Base-by-base conservation (phyloP, 1,284 basidiomycete genomes). In the Tilletia caries region DNA sequence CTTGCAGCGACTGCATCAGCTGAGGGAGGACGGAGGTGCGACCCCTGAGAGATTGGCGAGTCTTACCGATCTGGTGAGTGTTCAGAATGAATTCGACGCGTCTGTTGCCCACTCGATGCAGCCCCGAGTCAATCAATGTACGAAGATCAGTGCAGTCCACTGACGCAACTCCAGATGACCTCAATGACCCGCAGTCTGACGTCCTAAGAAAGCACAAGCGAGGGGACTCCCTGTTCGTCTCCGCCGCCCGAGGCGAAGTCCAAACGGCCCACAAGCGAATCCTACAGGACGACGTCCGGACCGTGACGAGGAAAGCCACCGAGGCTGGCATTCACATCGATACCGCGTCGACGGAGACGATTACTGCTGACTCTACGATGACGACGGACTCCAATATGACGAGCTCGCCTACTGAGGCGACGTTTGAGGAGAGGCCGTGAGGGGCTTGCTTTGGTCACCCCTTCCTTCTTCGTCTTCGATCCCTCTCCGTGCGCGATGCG, bases 1-100 rank as follows among this genome's bases (percentile, higher is more conserved):
- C 37, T 70, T 81, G 8, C 73, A 75, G 66, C 73, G 75, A 20
- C 74, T 80, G 15, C 78, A 81, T 64, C 33, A 66, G 34, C 70
- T 81, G 50, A 76, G 79, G 23, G 68, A 76, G 67, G 74, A 77
- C 54, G 58, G 58, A 29, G 58, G 74, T 33, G 72, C 74, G 4
- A 48, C 73, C 27, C 75, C 75, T 5, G 76, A 80, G 23, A 70
- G 72, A 54, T 72, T 79, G 44, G 65, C 75, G 25, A 75, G 73
- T 18, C 58, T 80, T 33, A 71, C 73, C 46, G 67, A 73, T 44
- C 70, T 79, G 37, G 77, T 71, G 29, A 75, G 69, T 18, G 8
- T 44, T 44, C 41, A 44, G 8, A 10, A 10, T 18, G 10, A 10
- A 44, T 44, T 44, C 41, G n/a, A n/a, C n/a, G n/a, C n/a, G n/a